phyloP scores from a whole-genome alignment of 2,329 filamentous ascomycete species.

The Pseudopyricularia javanii region DNA sequence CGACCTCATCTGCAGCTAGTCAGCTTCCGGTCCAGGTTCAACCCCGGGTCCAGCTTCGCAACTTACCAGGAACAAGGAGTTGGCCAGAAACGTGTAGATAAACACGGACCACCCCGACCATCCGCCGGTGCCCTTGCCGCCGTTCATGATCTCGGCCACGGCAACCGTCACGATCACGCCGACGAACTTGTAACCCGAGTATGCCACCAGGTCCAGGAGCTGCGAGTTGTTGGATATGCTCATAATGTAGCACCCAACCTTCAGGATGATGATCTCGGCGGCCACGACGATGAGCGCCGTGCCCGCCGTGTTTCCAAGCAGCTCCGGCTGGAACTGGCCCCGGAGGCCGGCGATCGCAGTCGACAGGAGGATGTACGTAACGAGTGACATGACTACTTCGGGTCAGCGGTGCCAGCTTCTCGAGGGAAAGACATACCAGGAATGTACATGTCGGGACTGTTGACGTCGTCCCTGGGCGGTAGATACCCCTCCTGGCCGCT shows the following conservation, averaged over 20 bases:
- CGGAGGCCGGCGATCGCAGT: conserved; percentile 81
- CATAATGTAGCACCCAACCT: conserved; percentile 85
- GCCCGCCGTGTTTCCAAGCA: conserved; percentile 80
- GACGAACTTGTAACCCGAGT: conserved; percentile 97
- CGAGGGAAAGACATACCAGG: conserved; percentile 32
- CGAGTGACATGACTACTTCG: conserved; percentile 70
- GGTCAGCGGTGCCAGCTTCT: conserved; percentile 12
- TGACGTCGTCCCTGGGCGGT: conserved; percentile 87
- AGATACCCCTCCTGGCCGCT: conserved; percentile 67
- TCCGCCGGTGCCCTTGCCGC: conserved; percentile 69
- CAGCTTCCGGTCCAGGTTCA: too few relatives aligned
- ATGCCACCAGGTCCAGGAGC: conserved; percentile 85
- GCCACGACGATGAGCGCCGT: conserved; percentile 72
- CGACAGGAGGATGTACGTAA: conserved; percentile 92
- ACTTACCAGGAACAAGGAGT: conserved; percentile 85
- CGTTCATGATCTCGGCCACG: conserved; percentile 64
- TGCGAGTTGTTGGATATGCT: conserved; percentile 92
- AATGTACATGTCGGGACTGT: conserved; percentile 99
- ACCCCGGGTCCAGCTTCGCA: too few relatives aligned
- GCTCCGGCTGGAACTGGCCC: conserved; percentile 85
- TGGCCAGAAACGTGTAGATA: conserved; percentile 82
- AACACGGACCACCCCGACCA: conserved; percentile 87
- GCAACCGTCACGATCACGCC: conserved; percentile 85
- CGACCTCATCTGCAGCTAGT: conserved; percentile 62
- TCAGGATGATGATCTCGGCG: conserved; percentile 80